A percentile compares a stretch with the other conserved stretches of the same genome.
Conservation (phyloP, 2,329 filamentous ascomycete genomes). For the Aureobasidium namibiae region DNA sequence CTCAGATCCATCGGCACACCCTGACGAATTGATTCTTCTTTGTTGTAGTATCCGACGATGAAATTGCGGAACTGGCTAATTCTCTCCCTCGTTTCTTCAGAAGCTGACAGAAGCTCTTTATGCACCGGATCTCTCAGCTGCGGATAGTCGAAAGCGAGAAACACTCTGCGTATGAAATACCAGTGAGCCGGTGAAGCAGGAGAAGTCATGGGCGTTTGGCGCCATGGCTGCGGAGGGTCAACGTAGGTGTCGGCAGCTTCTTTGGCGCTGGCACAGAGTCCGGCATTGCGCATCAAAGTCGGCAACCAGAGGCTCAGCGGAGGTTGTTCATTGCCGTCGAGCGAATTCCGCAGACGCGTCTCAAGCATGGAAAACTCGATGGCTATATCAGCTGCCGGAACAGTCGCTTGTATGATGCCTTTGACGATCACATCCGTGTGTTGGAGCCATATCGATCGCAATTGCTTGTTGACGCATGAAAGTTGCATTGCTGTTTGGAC, state of each 20-base stretch:
- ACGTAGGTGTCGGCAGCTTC: not conserved
- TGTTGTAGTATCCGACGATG: not conserved
- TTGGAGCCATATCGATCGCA: not conserved
- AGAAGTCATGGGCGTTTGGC: not conserved
- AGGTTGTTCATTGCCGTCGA: not conserved
- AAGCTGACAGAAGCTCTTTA: not conserved
- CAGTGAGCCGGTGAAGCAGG: not conserved
- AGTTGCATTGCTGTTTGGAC: not conserved
- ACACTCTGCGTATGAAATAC: not conserved
- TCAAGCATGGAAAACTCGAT: not conserved
- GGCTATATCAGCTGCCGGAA: not conserved
- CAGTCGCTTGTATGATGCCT: not conserved
- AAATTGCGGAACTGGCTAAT: not conserved
- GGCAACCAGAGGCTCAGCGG: not conserved
- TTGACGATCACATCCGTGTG: not conserved
- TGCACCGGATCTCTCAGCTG: not conserved
- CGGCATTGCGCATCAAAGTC: not conserved
- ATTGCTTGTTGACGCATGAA: not conserved
- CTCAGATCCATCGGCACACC: not conserved
- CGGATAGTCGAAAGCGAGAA: not conserved
- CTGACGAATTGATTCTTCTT: not conserved
- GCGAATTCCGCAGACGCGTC: not conserved
- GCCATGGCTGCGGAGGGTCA: not conserved
- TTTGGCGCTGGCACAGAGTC: not conserved
- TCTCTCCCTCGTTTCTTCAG: not conserved